Base-by-base conservation (phyloP, 371 early-diverging fungal species). In the Capillidium rhysosporum region DNA sequence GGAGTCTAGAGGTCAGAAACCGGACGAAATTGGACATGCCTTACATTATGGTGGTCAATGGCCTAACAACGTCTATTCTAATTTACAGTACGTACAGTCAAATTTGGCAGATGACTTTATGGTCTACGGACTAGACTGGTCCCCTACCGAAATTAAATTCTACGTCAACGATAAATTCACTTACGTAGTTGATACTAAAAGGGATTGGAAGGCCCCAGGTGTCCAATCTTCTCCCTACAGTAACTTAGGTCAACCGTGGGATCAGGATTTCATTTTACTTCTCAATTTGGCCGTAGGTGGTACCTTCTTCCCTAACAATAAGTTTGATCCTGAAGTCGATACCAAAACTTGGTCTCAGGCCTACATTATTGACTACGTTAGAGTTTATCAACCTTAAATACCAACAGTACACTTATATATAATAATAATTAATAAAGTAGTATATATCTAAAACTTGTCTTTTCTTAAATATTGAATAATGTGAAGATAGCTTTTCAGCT, bases 1-100 rank as follows among this genome's bases (percentile, higher is more conserved):
- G 59, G 80, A 83, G 64, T 65, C 40, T 4, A 10, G 52, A 14
- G 52, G 52, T 25, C 52, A 52, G 26, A 52, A 52, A n/a, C 52
- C 52, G 23, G 28, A 52, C 18, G 52, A 52, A 41, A 23, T 52
- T 25, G 52, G 52, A 23, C 52, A 52, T 52, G 41, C 52, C n/a
- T 20, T 52, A 23, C 52, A 52, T 28, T 52, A 52, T 25, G 52
- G 52, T 25, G 18, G 26, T 9, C 39, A 39, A 40, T 52, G 52
- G 52, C 52, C 52, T 5, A 41, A 52, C 16, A 52, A 52, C 52
- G 52, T 52, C 3, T 52, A 52, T 41, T 40, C 40, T 40, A 52
- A 52, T 26, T 24, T 18, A 25, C 39, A 40, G 28, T 52, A 52
- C 41, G 24, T 26, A 4, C 52, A 40, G n/a, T 23, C 5, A 16